These are phyloP conservation scores for Cymbopogon flexuosus DNA, from an alignment of 202 grass and related monocot genomes.

Conservation along the genomic window DNA sequence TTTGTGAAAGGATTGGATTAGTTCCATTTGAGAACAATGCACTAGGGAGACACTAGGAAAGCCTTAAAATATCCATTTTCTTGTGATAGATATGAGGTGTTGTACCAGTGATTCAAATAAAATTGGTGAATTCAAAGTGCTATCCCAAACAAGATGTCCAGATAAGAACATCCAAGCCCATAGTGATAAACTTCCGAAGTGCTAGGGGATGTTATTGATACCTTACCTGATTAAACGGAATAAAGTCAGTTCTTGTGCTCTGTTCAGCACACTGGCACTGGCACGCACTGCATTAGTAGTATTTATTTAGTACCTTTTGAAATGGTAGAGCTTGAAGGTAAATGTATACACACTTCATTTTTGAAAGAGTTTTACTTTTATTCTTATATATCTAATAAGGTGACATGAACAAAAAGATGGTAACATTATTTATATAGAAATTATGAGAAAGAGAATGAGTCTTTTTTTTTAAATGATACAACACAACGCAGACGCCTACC, in stretches of 20 bases:
- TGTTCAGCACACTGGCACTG: neutral
- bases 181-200: neutral
- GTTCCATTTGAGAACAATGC: slow-evolving; percentile 24
- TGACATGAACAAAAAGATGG: too few species aligned
- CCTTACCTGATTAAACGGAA: neutral
- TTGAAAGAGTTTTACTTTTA: too few species aligned
- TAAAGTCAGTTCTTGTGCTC: neutral
- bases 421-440: too few species aligned
- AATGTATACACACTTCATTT: neutral
- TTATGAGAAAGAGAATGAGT: too few species aligned
- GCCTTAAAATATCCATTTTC: neutral
- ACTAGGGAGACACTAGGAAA: neutral
- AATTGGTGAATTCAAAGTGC: neutral
- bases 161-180: too few species aligned
- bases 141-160: too few species aligned
- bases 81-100: neutral
- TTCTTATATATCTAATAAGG: too few species aligned
- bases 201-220: neutral
- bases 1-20: slow-evolving; percentile 18
- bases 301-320: neutral
- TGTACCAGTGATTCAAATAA: neutral
- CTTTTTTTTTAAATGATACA: too few species aligned
- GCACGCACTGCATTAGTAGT: neutral
- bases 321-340: neutral
- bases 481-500: too few species aligned